Base-by-base conservation (phyloP, 2,329 filamentous ascomycete genomes). In the Alternaria solani region DNA sequence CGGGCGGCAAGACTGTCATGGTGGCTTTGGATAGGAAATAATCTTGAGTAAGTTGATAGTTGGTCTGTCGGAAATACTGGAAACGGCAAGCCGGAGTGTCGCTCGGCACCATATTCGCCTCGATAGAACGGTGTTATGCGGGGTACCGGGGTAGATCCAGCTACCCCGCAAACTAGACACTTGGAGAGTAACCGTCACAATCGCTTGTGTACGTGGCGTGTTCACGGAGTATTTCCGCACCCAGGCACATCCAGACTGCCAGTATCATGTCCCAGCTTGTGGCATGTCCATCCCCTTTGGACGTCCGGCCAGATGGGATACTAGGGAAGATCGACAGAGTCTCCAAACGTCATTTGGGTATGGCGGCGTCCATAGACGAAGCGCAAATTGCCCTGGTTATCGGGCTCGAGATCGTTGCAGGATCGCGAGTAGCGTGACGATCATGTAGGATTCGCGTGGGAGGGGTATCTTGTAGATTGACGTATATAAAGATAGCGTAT, bases 151-250 rank as follows among this genome's bases (percentile, higher is more conserved):
- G 38, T 46, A 38, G 49, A 42, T 30, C 18, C n/a, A 18, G 14
- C 30, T 65, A 68, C 67, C 67, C 68, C 68, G 68, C 68, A 67
- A 48, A 25, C 51, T 62, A 55, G 44, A 18, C 57, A 48, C 55
- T 67, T 63, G 57, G 62, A 61, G 63, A 57, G 57, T 46, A 63
- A 34, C 47, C 56, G 44, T 63, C 38, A 55, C 34, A 34, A 23
- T 63, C 47, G 59, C 26, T 39, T 58, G 55, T 62, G 54, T 62
- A 48, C 60, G 38, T 59, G 25, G 49, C 38, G 43, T 12, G 39
- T 8, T 28, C 25, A 11, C 55, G 61, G 55, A 58, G 42, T 25
- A 20, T 43, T 57, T 65, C 59, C 62, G 62, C 60, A 34, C 39
- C 20, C 23, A 42, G 38, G 51, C 38, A 39, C 39, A 36, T 52